Evolutionary conservation across 2,329 filamentous ascomycete genomes (phyloP).

Genomic region (Trichoderma breve): DNA sequence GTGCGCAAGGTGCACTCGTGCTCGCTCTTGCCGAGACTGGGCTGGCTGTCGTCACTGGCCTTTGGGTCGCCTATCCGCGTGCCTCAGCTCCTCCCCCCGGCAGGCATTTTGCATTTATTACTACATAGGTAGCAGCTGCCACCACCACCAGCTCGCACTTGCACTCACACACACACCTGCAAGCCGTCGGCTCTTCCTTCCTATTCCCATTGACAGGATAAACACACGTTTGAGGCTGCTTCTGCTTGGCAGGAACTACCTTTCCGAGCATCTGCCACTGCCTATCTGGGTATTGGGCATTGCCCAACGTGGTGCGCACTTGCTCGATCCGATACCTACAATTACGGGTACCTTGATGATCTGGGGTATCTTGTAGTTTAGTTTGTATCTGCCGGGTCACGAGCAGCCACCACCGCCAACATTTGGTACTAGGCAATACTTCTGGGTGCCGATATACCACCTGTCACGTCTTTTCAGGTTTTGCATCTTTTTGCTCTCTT

Average conservation of each 20-base stretch:
- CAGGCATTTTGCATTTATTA: neutral
- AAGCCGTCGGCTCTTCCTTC: neutral
- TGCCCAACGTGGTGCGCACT: neutral
- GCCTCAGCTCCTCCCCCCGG: constrained; percentile 6
- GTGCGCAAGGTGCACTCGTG: neutral
- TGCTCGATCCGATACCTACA: neutral
- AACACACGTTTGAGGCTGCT: neutral
- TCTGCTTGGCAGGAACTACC: neutral
- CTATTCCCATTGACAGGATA: neutral
- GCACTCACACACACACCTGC: neutral
- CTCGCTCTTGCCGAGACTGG: constrained; percentile 10
- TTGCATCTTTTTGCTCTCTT: neutral
- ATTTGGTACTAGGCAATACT: constrained; percentile 7
- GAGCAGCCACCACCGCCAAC: neutral
- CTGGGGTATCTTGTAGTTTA: neutral
- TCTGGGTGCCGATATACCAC: constrained; percentile 2
- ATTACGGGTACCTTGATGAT: constrained; percentile 1
- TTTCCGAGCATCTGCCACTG: neutral
- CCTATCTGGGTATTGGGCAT: neutral
- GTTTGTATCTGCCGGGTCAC: constrained; percentile 8
- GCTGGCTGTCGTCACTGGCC: neutral
- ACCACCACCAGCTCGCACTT: neutral
- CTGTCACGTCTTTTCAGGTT: neutral
- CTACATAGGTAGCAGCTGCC: neutral
- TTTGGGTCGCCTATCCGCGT: neutral